Percentiles rank a stretch among this genome's conserved stretches.
phyloP scores from a whole-genome alignment of 202 grass and related monocot genomes.

The Brachypodium distachyon region DNA sequence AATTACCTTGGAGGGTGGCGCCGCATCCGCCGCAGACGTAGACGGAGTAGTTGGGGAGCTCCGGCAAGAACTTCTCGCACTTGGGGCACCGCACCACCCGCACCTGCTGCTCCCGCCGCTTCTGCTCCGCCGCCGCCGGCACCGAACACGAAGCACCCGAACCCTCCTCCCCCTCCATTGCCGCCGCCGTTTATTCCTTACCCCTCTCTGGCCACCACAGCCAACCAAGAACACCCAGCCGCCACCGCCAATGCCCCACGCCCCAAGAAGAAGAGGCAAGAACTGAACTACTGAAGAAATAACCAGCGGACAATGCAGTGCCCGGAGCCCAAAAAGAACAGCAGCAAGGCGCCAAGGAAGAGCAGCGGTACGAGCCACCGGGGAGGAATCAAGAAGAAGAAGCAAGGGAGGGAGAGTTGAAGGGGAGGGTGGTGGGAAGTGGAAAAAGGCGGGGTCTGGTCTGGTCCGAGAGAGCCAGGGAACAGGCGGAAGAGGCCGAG shows the following conservation, averaged over 20 bases:
- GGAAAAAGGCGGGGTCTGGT: constrained; percentile 2
- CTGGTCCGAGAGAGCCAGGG: not conserved
- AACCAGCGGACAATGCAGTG: not conserved
- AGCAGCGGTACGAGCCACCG: not conserved
- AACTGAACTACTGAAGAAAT: no score
- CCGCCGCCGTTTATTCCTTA: not conserved
- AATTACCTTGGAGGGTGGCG: constrained; percentile 88
- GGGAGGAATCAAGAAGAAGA: not conserved
- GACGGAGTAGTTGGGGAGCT: constrained; percentile 84
- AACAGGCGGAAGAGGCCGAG: constrained; percentile 12
- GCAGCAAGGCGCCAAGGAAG: not conserved
- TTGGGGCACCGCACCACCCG: constrained; percentile 95
- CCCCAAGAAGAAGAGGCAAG: not conserved
- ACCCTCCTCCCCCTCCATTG: constrained; percentile 27
- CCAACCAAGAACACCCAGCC: not conserved
- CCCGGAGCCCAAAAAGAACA: not conserved
- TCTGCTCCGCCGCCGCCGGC: not conserved
- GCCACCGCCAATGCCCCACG: not conserved
- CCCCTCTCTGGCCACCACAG: not conserved
- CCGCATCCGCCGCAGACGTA: constrained; percentile 95
- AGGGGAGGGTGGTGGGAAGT: not conserved
- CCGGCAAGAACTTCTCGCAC: constrained; percentile 93
- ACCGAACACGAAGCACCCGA: not conserved
- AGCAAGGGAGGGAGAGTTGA: not conserved
- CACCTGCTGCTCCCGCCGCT: constrained; percentile 40